phyloP scores from a whole-genome alignment of 805 yeast species.

The Metschnikowia orientalis region DNA sequence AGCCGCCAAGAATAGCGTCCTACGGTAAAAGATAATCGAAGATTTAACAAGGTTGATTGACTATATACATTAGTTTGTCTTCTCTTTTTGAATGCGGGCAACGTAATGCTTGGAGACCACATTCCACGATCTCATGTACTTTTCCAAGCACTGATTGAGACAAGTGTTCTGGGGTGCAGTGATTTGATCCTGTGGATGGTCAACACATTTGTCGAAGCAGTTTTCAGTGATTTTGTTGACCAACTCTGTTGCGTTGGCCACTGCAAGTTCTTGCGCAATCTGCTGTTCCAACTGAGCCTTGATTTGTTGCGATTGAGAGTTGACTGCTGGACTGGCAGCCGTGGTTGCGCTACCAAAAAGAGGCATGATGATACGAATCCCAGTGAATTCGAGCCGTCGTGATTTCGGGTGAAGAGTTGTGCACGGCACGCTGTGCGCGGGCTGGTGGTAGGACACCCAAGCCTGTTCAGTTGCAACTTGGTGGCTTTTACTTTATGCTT shows the following conservation, averaged over 20 bases:
- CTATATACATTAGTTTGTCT: constrained; percentile 7
- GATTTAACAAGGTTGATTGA: neutral
- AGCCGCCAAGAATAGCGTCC: no score
- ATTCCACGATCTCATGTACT: constrained; percentile 91
- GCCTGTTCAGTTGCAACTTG: no score
- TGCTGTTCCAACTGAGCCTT: constrained; percentile 64
- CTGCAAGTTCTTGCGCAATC: constrained; percentile 77
- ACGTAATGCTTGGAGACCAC: constrained; percentile 73
- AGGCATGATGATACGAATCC: no score
- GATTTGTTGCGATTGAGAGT: constrained; percentile 20
- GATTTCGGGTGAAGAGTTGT: no score
- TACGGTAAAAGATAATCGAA: no score
- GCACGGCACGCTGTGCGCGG: no score
- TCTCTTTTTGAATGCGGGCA: constrained; percentile 55
- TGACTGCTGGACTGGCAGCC: constrained; percentile 10
- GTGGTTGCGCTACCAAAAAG: constrained; percentile 15
- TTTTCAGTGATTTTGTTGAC: constrained; percentile 81
- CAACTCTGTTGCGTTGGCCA: constrained; percentile 86
- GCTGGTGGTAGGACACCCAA: no score
- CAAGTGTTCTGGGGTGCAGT: constrained; percentile 57
- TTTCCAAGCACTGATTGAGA: constrained; percentile 72
- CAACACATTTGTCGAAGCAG: constrained; percentile 78
- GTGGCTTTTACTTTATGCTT: no score
- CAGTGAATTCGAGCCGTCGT: no score
- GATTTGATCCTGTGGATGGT: constrained; percentile 51